Base-by-base conservation (phyloP, 2,329 filamentous ascomycete species). In the Pseudocercospora musae region DNA sequence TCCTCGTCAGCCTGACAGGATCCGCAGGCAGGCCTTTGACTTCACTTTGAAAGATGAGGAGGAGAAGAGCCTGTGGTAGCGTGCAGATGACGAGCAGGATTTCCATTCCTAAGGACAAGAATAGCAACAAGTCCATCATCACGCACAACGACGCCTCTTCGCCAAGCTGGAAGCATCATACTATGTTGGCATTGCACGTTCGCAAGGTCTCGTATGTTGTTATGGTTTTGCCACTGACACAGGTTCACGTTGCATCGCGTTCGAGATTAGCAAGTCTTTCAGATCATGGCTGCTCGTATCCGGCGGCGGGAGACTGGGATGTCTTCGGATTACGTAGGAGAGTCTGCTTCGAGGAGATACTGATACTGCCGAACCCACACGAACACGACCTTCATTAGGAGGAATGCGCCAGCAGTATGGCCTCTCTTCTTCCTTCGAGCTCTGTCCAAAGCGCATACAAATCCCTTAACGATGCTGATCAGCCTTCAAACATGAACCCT, bases 401-500 rank as follows among this genome's bases (percentile, higher is more conserved):
- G 20, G 13, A 11, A 53, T n/a, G 46, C 18, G 46, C n/a, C 27
- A 60, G 21, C 40, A 60, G 33, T 13, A 60, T 59, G 58, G 21
- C 23, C 31, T 50, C 40, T 52, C 18, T 52, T 31, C 48, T 52
- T 18, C 25, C 48, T 31, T 52, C 48, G 25, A 52, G 25, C n/a
- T 52, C 48, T 52, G 25, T 25, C 40, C 50, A 40, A 20, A 31
- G 57, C 44, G 18, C 21, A 18, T 54, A 42, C 59, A 40, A 25
- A 27, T 50, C 25, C 15, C 53, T 56, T 1, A 52, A 42, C n/a
- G 20, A 13, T 25, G 20, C 15, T 10, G 44, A 61, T 20, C 50
- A 60, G n/a, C 46, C 23, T 18, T 18, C 18, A 21, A 62, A 42
- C 21, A 60, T 65, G 54, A 57, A 65, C n/a, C 46, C 63, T 27